Evolutionary conservation across 2,329 filamentous ascomycete genomes (phyloP), one percentile per base, ranked within the genome.

Genomic region (Dactylella cylindrospora): DNA sequence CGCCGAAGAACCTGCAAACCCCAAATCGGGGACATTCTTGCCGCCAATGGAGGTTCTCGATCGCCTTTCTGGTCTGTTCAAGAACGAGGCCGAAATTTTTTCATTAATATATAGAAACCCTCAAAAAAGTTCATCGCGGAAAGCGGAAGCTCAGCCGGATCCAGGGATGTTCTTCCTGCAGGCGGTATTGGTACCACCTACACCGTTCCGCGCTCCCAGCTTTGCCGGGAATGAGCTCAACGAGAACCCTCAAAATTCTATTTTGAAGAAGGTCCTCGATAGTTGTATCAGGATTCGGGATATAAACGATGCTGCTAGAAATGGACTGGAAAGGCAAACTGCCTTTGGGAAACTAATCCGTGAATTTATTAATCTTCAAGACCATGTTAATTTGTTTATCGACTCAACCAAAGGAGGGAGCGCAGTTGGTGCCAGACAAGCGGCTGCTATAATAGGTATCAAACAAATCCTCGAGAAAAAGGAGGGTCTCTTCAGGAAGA

Each of bases 391-490:
- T 71, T 84, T 87, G n/a, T 76, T 98, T 47, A 89, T 97, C 67
- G 93, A 98, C 73, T 83, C 85, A 66, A 86, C 90, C 70, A 85
- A 90, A 65, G 57, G 36, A 7, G 57, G 57, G 9, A 95, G 93
- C 69, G 88, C 90, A 2, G 79, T 89, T 2, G 89, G 89, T 45
- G 79, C 83, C 13, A 43, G 57, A 26, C 57, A 62, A 33, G 88
- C 89, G 22, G 88, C 84, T 10, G 84, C 85, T 69, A 64, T 57
- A 10, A 57, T 64, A 10, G 93, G 94, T 68, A 95, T 98, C 75
- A 98, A 98, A 75, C 93, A 98, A 72, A 86, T 90, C 71, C 79
- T 98, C 22, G 93, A 98, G 75, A 98, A 98, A 79, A 98, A 98
- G 75, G 94, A 98, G 71, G 93, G 93, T 66, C 79, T 98, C 23